Percentiles rank a stretch among this genome's conserved stretches.
Conservation (phyloP, 106 monocot species). For the Triglochin maritima region DNA sequence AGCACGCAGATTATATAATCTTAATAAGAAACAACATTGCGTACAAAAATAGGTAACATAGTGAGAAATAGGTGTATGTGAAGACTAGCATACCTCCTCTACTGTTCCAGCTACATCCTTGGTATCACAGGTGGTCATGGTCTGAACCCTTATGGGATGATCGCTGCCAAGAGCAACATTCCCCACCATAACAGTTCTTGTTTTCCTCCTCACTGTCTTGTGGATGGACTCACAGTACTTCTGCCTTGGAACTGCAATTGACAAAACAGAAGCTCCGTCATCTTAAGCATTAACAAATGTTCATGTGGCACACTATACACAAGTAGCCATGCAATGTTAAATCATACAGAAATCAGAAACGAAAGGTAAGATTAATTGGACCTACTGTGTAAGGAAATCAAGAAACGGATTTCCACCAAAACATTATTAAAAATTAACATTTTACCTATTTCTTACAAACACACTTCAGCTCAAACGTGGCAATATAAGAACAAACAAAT, state of each 20-base stretch:
- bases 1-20: too few species aligned
- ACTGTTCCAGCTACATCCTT: constrained; percentile 89
- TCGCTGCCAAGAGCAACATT: constrained; percentile 91
- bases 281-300: too few species aligned
- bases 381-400: too few species aligned
- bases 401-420: too few species aligned
- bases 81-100: constrained; percentile 52
- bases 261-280: not conserved
- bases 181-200: constrained; percentile 90
- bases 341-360: too few species aligned
- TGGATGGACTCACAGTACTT: constrained; percentile 93
- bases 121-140: constrained; percentile 98
- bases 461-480: too few species aligned
- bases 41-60: not conserved
- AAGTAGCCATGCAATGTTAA: too few species aligned
- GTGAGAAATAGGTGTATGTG: not conserved
- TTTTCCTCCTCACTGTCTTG: constrained; percentile 77
- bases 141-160: constrained; percentile 85
- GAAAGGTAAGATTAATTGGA: too few species aligned
- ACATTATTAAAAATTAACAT: too few species aligned
- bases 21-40: not conserved
- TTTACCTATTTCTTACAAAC: too few species aligned
- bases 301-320: too few species aligned
- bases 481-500: too few species aligned
- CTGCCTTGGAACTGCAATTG: constrained; percentile 71